Percentiles rank a stretch among this genome's conserved stretches.
These are phyloP conservation scores for Aegilops sharonensis DNA, from an alignment of 176 grass and related monocot genomes.

Conservation along the genomic window DNA sequence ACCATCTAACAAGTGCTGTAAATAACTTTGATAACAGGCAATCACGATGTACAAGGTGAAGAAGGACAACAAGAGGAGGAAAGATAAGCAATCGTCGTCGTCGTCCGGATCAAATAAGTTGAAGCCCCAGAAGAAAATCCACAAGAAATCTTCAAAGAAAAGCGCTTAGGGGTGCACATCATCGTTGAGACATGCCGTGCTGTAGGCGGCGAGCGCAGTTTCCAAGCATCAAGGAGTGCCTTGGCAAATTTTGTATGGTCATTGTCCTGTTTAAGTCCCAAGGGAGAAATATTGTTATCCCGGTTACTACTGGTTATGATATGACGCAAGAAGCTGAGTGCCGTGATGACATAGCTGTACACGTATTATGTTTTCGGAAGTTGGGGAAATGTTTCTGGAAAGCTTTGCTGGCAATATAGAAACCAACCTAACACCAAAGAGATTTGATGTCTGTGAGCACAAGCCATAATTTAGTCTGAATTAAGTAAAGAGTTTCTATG, in stretches of 20 bases:
- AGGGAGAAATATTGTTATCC: constrained; percentile 34
- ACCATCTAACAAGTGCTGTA: constrained; percentile 5
- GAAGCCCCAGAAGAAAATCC: constrained; percentile 56
- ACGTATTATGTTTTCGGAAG: background rate
- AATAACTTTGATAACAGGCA: constrained; percentile 49
- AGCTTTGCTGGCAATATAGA: background rate
- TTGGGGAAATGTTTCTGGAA: background rate
- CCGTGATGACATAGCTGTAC: constrained; percentile 14
- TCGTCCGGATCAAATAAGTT: constrained; percentile 45
- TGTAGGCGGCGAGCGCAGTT: constrained; percentile 20
- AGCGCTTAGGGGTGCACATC: constrained; percentile 29
- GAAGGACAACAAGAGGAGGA: constrained; percentile 76
- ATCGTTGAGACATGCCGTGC: background rate
- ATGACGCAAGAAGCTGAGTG: constrained; percentile 7
- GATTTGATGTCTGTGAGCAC: background rate
- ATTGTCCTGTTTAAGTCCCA: constrained; percentile 24
- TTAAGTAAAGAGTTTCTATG: too few species aligned
- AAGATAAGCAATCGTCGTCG: constrained; percentile 29
- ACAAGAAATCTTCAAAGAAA: constrained; percentile 70
- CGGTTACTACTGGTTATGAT: background rate
- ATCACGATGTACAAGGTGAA: constrained; percentile 83
- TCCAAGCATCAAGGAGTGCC: background rate
- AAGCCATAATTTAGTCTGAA: too few species aligned
- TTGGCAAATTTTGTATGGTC: background rate
- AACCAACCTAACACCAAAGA: background rate